Conservation (phyloP, 2,329 filamentous ascomycete genomes). For the Boeremia lycopersici region DNA sequence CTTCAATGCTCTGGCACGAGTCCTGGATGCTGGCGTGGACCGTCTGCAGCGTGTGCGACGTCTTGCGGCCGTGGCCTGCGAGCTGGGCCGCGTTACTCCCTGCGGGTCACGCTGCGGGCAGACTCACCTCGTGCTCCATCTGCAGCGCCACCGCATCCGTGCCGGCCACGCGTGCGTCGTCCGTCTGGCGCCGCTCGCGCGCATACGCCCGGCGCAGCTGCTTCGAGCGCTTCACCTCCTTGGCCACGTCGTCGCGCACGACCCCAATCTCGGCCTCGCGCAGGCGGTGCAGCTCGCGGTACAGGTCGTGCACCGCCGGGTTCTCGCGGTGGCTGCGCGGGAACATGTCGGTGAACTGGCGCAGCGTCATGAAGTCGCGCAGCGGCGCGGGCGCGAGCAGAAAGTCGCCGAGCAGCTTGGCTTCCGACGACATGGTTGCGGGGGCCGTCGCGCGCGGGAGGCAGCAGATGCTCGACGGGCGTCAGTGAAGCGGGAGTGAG, state of each 20-base stretch:
- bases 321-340: slow-evolving; percentile 69
- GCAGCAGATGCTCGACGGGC: not conserved
- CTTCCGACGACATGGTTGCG: slow-evolving; percentile 71
- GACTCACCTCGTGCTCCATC: slow-evolving; percentile 53
- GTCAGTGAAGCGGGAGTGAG: slow-evolving; percentile 25
- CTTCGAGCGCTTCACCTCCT: slow-evolving; percentile 67
- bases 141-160: slow-evolving; percentile 68
- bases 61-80: slow-evolving; percentile 57
- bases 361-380: slow-evolving; percentile 72
- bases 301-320: slow-evolving; percentile 72
- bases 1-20: slow-evolving; percentile 69
- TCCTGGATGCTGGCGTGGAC: slow-evolving; percentile 72
- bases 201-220: slow-evolving; percentile 64
- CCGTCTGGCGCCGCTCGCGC: slow-evolving; percentile 58
- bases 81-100: slow-evolving; percentile 54
- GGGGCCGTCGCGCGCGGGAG: not conserved
- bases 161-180: slow-evolving; percentile 58
- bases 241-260: slow-evolving; percentile 68
- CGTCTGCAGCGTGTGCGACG: slow-evolving; percentile 65
- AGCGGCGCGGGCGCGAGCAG: slow-evolving; percentile 77
- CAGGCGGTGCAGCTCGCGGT: slow-evolving; percentile 78
- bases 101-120: not conserved
- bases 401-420: slow-evolving; percentile 76
- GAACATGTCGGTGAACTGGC: slow-evolving; percentile 78
- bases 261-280: slow-evolving; percentile 71